Conservation (phyloP, 345 rosid genomes). For the Euphorbia pulcherrima region DNA sequence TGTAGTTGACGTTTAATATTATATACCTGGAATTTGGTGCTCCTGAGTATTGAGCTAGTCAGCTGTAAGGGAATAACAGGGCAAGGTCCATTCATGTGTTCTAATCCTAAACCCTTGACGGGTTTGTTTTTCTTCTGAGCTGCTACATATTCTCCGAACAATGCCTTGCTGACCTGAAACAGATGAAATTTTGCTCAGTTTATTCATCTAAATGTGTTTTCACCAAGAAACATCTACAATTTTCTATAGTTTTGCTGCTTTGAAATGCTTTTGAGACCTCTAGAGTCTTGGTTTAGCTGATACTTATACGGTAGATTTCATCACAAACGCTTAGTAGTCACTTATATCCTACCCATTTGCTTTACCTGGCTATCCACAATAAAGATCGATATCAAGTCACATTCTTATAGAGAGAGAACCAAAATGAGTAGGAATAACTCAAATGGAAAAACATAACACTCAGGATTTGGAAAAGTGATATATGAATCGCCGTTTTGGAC, state of each 20-base stretch:
- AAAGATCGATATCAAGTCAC: no score
- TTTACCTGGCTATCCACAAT: no score
- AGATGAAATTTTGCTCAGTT: neutral
- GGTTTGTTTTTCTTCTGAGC: conserved; percentile 64
- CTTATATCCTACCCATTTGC: neutral
- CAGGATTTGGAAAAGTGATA: no score
- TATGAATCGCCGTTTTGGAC: no score
- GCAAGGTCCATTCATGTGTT: conserved; percentile 70
- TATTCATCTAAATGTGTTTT: no score
- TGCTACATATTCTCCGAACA: conserved; percentile 61
- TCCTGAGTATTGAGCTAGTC: conserved; percentile 59
- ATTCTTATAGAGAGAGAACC: no score
- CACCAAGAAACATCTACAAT: neutral
- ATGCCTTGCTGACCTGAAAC: conserved; percentile 85
- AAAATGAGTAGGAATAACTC: no score
- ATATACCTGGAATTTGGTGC: conserved; percentile 68
- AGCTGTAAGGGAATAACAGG: conserved; percentile 66
- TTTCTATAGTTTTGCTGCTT: neutral
- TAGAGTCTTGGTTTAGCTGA: neutral
- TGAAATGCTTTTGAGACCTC: neutral
- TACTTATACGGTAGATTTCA: neutral
- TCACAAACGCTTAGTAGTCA: neutral
- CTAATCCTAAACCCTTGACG: conserved; percentile 69
- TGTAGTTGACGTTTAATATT: neutral
- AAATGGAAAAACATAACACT: no score